These are phyloP conservation scores for Fusarium sp. DNA, from an alignment of 2,329 filamentous ascomycete species.

Conservation along the genomic window DNA sequence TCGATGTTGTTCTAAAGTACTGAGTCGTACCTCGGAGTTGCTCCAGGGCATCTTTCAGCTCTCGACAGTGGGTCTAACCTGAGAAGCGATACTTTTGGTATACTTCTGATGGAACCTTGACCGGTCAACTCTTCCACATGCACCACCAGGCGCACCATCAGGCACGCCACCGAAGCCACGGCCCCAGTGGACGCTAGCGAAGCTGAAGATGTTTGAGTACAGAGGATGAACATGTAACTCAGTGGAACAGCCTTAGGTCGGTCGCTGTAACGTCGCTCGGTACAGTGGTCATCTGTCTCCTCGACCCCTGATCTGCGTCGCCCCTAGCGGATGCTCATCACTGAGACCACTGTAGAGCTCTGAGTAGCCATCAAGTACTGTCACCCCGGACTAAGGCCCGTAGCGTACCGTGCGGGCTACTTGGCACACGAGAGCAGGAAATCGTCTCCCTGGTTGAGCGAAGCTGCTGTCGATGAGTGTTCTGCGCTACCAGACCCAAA, in stretches of 20 bases:
- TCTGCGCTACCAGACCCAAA: constrained; percentile 18
- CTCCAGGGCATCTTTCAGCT: constrained; percentile 8
- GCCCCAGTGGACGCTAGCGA: constrained; percentile 42
- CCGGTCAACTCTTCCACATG: constrained; percentile 31
- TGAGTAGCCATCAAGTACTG: constrained; percentile 33
- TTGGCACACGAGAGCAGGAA: constrained; percentile 36
- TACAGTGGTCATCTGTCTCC: neutral
- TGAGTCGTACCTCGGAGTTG: neutral
- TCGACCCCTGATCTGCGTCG: neutral
- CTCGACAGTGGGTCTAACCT: neutral
- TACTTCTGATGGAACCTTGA: constrained; percentile 30
- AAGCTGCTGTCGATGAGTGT: constrained; percentile 15
- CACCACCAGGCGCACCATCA: constrained; percentile 37
- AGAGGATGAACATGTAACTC: constrained; percentile 3
- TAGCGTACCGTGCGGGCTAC: constrained; percentile 41
- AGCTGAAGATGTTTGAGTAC: constrained; percentile 30
- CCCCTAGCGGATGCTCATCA: neutral
- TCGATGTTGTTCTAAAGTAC: constrained; percentile 21
- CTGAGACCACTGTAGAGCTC: neutral
- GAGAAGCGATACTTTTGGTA: constrained; percentile 11
- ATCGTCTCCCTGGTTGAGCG: constrained; percentile 25
- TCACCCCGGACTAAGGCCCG: constrained; percentile 27
- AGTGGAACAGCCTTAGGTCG: neutral
- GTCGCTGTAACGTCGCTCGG: neutral
- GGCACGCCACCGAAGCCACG: constrained; percentile 45